A percentile compares a stretch with the other conserved stretches of the same genome.
These are phyloP conservation scores for Moricandia moricandioides DNA, from an alignment of 345 rosid species.

Conservation along the genomic window DNA sequence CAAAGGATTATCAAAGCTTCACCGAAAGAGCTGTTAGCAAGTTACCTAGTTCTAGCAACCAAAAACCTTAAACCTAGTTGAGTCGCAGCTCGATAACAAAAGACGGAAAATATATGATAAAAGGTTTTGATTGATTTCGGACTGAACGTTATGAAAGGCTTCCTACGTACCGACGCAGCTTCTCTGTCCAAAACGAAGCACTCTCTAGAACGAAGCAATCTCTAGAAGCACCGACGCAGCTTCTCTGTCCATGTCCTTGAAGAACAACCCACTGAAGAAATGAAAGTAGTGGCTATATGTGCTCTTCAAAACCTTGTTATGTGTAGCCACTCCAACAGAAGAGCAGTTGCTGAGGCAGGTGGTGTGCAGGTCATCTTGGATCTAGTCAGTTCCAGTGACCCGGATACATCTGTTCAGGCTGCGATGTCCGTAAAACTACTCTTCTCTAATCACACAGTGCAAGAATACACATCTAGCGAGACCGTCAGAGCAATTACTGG, in stretches of 20 bases:
- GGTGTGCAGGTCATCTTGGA: slow-evolving; percentile 72
- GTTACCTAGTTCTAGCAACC: no score
- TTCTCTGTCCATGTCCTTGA: slow-evolving; percentile 66
- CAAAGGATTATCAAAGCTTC: no score
- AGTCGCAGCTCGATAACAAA: no score
- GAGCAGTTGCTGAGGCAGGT: slow-evolving; percentile 65
- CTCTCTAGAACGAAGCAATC: slow-evolving; percentile 81
- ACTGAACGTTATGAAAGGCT: no score
- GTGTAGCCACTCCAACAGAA: no score
- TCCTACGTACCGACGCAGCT: no score
- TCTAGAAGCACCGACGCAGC: slow-evolving; percentile 92
- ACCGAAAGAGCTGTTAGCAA: no score
- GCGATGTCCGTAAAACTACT: slow-evolving; percentile 54
- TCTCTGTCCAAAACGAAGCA: no score
- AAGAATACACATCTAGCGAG: slow-evolving; percentile 97
- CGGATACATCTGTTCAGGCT: no score
- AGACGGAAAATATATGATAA: no score
- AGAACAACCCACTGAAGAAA: slow-evolving; percentile 63
- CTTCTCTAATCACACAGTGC: slow-evolving; percentile 92
- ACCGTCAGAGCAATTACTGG: slow-evolving; percentile 97
- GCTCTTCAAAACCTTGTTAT: slow-evolving; percentile 93
- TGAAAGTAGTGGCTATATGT: slow-evolving; percentile 97
- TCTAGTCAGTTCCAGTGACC: slow-evolving; percentile 81
- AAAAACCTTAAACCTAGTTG: no score
- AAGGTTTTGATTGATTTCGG: no score